Percentiles rank a stretch among this genome's conserved stretches.
phyloP scores from a whole-genome alignment of 2,329 filamentous ascomycete species.

The Nigrospora oryzae region DNA sequence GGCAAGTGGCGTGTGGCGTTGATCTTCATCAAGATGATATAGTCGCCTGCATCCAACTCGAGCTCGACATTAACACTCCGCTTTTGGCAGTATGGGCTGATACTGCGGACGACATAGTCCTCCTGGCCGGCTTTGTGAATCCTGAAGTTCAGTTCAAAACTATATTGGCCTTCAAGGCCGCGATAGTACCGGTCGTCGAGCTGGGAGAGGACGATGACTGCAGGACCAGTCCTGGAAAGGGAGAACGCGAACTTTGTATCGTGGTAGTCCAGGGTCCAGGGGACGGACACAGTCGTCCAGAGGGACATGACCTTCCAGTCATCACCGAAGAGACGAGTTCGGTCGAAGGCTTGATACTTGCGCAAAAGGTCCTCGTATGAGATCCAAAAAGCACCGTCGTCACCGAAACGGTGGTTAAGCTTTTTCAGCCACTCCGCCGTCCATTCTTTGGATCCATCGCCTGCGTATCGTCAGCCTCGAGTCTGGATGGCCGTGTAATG shows the following conservation, averaged over 20 bases:
- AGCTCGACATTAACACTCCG: conserved; percentile 73
- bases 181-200: conserved; percentile 50
- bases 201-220: conserved; percentile 49
- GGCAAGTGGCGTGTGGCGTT: conserved; percentile 52
- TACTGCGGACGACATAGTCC: conserved; percentile 47
- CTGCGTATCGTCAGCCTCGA: conserved; percentile 17
- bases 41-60: conserved; percentile 64
- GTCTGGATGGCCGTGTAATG: too few species aligned
- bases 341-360: conserved; percentile 50
- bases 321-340: conserved; percentile 46
- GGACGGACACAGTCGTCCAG: conserved; percentile 44
- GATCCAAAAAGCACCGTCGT: conserved; percentile 62
- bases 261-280: conserved; percentile 47
- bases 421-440: conserved; percentile 69
- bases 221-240: conserved; percentile 36
- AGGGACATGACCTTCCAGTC: conserved; percentile 42
- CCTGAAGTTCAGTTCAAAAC: conserved; percentile 44
- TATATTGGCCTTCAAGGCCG: conserved; percentile 48
- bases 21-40: conserved; percentile 68
- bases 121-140: conserved; percentile 40
- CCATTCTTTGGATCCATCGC: conserved; percentile 77
- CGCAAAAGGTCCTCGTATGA: conserved; percentile 49
- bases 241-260: conserved; percentile 45
- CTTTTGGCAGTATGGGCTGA: conserved; percentile 50
- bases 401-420: conserved; percentile 65